Percentiles rank a stretch among this genome's conserved stretches.
Evolutionary conservation across 495 filamentous ascomycete genomes (phyloP).

Genomic region (Daldinia bambusicola): DNA sequence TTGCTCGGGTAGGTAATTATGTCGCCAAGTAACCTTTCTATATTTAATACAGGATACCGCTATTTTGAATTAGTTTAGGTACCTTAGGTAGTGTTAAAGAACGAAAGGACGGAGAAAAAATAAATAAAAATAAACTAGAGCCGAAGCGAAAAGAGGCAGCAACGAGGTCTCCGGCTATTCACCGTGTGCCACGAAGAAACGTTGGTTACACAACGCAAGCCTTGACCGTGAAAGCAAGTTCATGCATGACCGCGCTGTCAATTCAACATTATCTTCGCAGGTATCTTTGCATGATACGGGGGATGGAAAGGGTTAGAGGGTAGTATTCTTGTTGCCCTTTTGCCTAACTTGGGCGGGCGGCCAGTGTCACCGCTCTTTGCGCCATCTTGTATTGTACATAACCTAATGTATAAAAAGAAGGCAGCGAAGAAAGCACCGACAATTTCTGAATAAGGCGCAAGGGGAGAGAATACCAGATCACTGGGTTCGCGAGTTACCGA

Average conservation of each 20-base stretch:
- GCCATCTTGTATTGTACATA: slow-evolving; percentile 2
- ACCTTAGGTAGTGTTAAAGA: too few relatives aligned
- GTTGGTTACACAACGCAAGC: background rate
- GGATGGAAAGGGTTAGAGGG: background rate
- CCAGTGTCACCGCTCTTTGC: slow-evolving; percentile 43
- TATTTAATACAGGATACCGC: too few relatives aligned
- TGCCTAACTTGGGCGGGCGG: background rate
- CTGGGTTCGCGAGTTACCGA: slow-evolving; percentile 29
- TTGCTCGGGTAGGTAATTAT: too few relatives aligned
- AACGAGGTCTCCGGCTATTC: background rate
- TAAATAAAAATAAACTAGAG: too few relatives aligned
- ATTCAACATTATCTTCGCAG: background rate
- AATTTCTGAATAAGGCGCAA: background rate
- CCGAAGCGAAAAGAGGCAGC: background rate
- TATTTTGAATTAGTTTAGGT: too few relatives aligned
- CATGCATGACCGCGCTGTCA: slow-evolving; percentile 26
- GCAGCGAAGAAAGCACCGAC: background rate
- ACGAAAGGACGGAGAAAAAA: background rate
- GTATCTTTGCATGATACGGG: background rate
- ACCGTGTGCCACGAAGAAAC: background rate
- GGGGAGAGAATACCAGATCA: slow-evolving; percentile 19
- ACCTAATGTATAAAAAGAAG: background rate
- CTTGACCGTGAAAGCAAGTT: slow-evolving; percentile 14
- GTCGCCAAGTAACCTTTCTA: too few relatives aligned
- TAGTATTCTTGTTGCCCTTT: background rate